Evolutionary conservation across 164 flowering plant genomes (phyloP), one percentile per base, ranked within the genome.

Genomic region (Cinnamomum chago): DNA sequence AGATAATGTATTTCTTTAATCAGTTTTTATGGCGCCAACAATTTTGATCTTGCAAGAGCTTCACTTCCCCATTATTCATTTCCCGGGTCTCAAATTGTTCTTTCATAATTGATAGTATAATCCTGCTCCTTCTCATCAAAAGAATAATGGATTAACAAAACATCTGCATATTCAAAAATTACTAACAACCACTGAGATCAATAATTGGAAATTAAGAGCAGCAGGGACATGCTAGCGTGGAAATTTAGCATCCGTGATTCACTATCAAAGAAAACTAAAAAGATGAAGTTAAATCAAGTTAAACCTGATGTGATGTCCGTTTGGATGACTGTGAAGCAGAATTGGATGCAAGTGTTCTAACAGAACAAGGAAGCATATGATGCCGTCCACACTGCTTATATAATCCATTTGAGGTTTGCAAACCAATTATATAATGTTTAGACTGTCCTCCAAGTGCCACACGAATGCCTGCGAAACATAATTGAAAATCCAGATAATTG

Each of bases 321-420:
- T 77, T 62, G 27, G 84, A 73, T 68, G 81, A 70, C 68, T 80
- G 79, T 18, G 85, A 78, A 76, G 71, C 79, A 58, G 82, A 76
- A 62, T 50, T 78, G 69, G 85, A 78, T 15, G 81, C 81, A 40
- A 82, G 74, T 35, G 73, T 68, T 65, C 85, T 78, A 68, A 65
- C 81, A 58, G 51, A 71, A 22, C 62, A 77, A 70, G 79, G 79
- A 73, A 70, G 70, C 68, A 50, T 70, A 28, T 58, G 58, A 35
- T 22, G 58, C 33, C 51, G 25, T 35, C 70, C 60, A 68, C 20
- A n/a, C 52, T 50, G 28, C 69, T 58, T 72, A 50, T n/a, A 25
- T 23, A 75, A 51, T 70, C 60, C 73, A 65, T 70, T 62, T 64
- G 76, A 70, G 47, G 64, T 58, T 23, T 40, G 75, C 23, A 60